Evolutionary conservation across 2,329 filamentous ascomycete genomes (phyloP).

Genomic region (Diatrype stigma): DNA sequence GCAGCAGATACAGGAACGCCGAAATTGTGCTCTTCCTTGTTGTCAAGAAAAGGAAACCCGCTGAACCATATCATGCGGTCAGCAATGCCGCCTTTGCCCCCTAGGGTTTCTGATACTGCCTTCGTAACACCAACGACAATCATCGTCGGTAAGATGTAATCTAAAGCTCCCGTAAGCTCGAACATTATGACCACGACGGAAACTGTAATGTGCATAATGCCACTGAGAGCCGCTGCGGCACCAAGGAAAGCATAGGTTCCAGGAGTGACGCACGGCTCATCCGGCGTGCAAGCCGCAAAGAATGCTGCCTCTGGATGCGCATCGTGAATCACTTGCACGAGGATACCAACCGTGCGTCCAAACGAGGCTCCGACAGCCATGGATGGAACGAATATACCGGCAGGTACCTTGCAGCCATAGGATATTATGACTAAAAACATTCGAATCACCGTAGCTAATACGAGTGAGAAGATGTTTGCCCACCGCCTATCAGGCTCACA

Average conservation of each 20-base stretch:
- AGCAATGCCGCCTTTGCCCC: conserved; percentile 94
- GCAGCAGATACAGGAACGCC: conserved; percentile 87
- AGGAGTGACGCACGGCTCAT: conserved; percentile 93
- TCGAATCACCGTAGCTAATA: conserved; percentile 75
- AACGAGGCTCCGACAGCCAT: conserved; percentile 97
- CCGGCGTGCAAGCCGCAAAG: conserved; percentile 83
- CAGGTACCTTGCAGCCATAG: conserved; percentile 96
- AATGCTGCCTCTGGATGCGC: conserved; percentile 77
- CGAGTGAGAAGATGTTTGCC: conserved; percentile 73
- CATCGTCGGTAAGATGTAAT: conserved; percentile 97
- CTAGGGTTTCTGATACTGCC: conserved; percentile 73
- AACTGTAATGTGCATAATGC: conserved; percentile 97
- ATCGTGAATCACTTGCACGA: conserved; percentile 86
- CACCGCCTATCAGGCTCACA: conserved; percentile 76
- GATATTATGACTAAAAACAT: conserved; percentile 87
- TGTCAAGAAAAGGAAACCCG: conserved; percentile 93
- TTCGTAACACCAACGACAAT: conserved; percentile 98
- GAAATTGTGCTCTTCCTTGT: conserved; percentile 96
- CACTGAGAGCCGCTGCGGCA: conserved; percentile 83
- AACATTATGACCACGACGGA: conserved; percentile 99
- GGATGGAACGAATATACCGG: conserved; percentile 95
- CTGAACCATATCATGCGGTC: conserved; percentile 99
- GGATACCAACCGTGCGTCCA: conserved; percentile 87
- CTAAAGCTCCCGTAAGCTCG: conserved; percentile 92
- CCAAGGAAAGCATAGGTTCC: conserved; percentile 96